Conservation (phyloP, 306 rosid genomes). For the Cyclanthera cordifolia region DNA sequence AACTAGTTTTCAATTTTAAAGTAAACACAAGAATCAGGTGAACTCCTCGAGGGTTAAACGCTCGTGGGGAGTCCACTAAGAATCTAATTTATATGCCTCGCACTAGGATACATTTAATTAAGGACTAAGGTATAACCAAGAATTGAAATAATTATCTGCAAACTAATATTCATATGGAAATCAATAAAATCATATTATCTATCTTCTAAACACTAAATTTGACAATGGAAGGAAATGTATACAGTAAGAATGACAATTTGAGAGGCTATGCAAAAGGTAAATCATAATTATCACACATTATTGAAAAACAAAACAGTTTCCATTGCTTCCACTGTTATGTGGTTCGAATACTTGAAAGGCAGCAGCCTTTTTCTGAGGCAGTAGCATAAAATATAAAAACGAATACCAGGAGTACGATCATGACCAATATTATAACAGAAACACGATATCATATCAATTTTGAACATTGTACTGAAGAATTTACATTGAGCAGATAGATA, state of each 20-base stretch:
- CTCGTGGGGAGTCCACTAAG: neutral
- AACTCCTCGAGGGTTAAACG: neutral
- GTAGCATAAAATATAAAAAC: neutral
- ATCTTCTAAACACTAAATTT: neutral
- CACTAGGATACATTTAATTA: neutral
- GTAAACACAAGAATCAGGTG: neutral
- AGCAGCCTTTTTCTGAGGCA: neutral
- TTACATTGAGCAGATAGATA: conserved; percentile 41
- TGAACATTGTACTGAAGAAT: neutral
- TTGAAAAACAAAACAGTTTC: neutral
- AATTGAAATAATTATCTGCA: neutral
- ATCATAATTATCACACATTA: neutral
- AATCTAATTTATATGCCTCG: neutral
- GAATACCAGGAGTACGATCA: neutral
- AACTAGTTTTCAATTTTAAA: no score
- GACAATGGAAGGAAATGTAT: neutral
- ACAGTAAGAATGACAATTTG: neutral
- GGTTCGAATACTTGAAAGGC: neutral
- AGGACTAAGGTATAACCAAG: neutral
- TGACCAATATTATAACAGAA: conserved; percentile 3
- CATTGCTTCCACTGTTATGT: neutral
- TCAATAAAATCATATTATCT: neutral
- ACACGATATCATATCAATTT: neutral
- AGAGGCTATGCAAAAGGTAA: neutral
- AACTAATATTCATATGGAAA: neutral